Evolutionary conservation across 1,139 yeast genomes (phyloP), one percentile per base, ranked within the genome.

Genomic region (Scheffersomyces parashehatae): DNA sequence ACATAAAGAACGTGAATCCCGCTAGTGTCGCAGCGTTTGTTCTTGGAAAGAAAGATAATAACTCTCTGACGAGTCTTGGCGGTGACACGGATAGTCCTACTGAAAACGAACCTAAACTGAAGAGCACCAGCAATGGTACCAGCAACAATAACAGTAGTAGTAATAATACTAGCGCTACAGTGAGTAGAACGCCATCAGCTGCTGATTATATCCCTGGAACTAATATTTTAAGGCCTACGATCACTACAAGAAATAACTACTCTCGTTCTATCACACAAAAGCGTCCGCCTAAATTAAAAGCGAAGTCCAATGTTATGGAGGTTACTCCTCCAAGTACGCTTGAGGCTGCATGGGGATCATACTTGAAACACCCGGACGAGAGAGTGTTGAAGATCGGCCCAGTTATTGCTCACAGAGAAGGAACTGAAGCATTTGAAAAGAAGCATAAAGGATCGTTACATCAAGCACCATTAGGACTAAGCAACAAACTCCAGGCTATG

Each of bases 301-400:
- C 26, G 5, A 64, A 63, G 41, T 58, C 70, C 1, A 62, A 59
- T 36, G 55, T 66, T 0, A 44, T 72, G 56, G 79, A 77, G n/a
- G 72, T 79, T 2, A 73, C 83, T 1, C 82, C 88, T 2, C 64
- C 80, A 58, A 72, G 83, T 0, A 69, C 80, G 13, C 58, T 83
- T 3, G 96, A 89, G 55, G 66, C 79, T 20, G 85, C 87, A 28
- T 89, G 93, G 89, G 73, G 79, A 10, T 66, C 71, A 36, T 79
- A 76, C 51, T 68, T 90, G 47, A 68, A 67, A 11, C 81, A 80
- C 53, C 69, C 78, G 2, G 84, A 85, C 41, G 98, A 91, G 62
- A 73, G 95, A 43, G 76, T 90, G 1, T 53, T 89, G 40, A 81
- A 81, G 49, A 75, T 80, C 14, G 97, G 95, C 0, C 73, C 74